Evolutionary conservation across 1,139 yeast species (phyloP), one percentile per base, ranked within the genome.

Genomic region (Suhomyces anneliseae): DNA sequence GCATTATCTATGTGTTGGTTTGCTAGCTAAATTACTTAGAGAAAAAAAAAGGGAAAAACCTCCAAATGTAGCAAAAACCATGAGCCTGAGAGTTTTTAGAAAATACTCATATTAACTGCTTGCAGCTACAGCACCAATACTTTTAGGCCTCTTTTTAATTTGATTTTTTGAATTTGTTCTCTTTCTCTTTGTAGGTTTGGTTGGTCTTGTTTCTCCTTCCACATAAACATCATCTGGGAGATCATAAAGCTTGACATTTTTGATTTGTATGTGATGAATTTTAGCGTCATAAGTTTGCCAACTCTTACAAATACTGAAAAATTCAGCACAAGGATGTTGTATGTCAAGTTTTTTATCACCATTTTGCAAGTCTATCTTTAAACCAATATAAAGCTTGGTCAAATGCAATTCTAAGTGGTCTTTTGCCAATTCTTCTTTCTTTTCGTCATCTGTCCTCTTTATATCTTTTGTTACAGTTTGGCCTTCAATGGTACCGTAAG

Each of bases 291-390:
- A 93, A 36, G 75, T 74, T 11, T 76, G 73, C 83, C 93, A 89
- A 36, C 82, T 76, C 55, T 89, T 84, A 65, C 97, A 89, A 14
- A 90, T 69, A 44, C 78, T 83, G 66, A 78, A 89, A 63, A 92
- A 93, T 52, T 93, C 99, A 15, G 90, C 79, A 61, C 98, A 92
- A 8, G 98, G 97, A 56, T 85, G 79, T 58, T 90, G 96, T 44
- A 93, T 87, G 62, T 93, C 97, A 52, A 93, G 76, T 57, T 84
- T 85, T 59, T 81, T 84, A 33, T 74, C 81, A 10, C 76, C 79
- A 48, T 43, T 64, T 56, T 46, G 69, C 46, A 85, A 66, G 50
- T 79, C 76, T 34, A 92, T 76, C 38, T 85, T 84, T 43, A 93
- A 69, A 0, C 98, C 99, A 54, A 93, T 81, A 65, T 78, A 95